phyloP scores from a whole-genome alignment of 2,329 filamentous ascomycete species.

The Alternaria gaisen region DNA sequence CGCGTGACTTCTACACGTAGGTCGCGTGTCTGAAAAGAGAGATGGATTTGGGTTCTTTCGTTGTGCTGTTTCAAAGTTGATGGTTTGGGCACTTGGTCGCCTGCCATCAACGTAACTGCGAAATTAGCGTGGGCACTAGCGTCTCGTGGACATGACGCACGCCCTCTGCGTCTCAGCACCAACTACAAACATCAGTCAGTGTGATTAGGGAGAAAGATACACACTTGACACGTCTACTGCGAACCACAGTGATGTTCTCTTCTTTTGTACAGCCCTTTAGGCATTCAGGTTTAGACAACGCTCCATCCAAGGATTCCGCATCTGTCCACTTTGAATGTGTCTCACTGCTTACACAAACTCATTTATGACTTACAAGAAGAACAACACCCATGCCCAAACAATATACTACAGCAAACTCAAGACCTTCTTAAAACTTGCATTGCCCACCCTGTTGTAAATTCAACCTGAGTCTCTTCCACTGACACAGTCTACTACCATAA shows the following conservation, averaged over 20 bases:
- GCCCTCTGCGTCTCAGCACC: background rate
- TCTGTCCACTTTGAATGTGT: background rate
- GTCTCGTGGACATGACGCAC: slow-evolving; percentile 21
- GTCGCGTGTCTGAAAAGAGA: slow-evolving; percentile 20
- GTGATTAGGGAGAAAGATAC: background rate
- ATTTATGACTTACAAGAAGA: background rate
- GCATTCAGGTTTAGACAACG: background rate
- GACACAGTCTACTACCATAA: background rate
- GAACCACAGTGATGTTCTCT: background rate
- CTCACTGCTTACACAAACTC: background rate
- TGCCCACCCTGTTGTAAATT: background rate
- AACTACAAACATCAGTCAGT: background rate
- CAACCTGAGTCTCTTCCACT: background rate
- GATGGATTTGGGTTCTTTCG: slow-evolving; percentile 12
- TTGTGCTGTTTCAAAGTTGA: slow-evolving; percentile 20
- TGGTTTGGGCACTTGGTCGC: slow-evolving; percentile 21
- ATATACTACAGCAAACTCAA: background rate
- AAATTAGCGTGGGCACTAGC: slow-evolving; percentile 25
- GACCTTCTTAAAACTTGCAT: too few species aligned
- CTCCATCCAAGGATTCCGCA: background rate
- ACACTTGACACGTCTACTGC: background rate
- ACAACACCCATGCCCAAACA: background rate
- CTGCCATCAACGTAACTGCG: slow-evolving; percentile 20
- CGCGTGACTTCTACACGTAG: slow-evolving; percentile 24
- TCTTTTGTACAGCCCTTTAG: background rate